phyloP scores from a whole-genome alignment of 305 asterid species.

The Plantago coronopus region DNA sequence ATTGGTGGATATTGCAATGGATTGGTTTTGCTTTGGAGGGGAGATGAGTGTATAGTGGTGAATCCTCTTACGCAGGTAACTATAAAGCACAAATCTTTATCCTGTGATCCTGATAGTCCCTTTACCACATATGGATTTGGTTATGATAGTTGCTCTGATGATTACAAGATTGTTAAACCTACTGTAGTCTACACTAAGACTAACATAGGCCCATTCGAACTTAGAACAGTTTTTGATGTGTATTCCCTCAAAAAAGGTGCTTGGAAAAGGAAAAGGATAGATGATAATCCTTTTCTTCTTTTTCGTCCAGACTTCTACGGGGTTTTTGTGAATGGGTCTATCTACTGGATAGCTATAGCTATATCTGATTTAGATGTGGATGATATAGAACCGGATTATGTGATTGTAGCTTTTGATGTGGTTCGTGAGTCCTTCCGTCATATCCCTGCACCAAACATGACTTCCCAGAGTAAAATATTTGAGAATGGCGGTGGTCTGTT shows the following conservation, averaged over 20 bases:
- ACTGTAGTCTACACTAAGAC: background rate
- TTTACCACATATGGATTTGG: background rate
- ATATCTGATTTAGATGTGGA: too few species aligned
- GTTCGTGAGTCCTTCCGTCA: too few species aligned
- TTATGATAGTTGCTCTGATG: background rate
- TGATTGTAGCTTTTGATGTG: too few species aligned
- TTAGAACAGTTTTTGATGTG: background rate
- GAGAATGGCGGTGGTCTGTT: too few species aligned
- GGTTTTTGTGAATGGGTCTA: too few species aligned
- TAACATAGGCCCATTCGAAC: too few species aligned
- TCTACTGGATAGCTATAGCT: too few species aligned
- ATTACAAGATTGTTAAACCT: background rate
- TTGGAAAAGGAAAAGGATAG: background rate
- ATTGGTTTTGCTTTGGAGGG: background rate
- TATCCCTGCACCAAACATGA: too few species aligned
- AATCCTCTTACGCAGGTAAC: constrained; percentile 1
- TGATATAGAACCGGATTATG: too few species aligned
- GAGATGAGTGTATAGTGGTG: background rate
- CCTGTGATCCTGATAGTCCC: background rate
- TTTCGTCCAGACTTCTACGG: too few species aligned
- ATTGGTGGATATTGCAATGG: background rate
- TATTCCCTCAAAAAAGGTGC: background rate
- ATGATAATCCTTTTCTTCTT: too few species aligned
- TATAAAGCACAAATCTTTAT: background rate
- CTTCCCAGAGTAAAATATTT: too few species aligned